phyloP scores from a whole-genome alignment of 805 yeast genomes.

The Huiozyma sinensis region DNA sequence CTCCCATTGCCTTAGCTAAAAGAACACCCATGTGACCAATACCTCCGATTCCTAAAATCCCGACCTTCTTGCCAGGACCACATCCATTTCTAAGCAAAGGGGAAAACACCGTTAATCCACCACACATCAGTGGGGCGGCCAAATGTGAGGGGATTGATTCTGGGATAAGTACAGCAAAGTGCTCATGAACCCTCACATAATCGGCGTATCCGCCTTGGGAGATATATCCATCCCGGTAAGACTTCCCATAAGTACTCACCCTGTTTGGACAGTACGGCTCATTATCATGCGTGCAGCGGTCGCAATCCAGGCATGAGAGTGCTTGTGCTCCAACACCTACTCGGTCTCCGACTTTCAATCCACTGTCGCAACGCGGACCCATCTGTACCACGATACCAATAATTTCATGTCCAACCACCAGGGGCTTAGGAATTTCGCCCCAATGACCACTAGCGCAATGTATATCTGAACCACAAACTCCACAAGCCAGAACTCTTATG shows the following conservation, averaged over 20 bases:
- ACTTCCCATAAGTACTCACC: slow-evolving; percentile 37
- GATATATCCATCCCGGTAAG: slow-evolving; percentile 38
- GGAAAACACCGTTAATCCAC: slow-evolving; percentile 63
- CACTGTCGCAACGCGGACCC: slow-evolving; percentile 41
- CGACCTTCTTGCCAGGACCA: slow-evolving; percentile 41
- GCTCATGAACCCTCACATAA: slow-evolving; percentile 52
- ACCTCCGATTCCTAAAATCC: slow-evolving; percentile 48
- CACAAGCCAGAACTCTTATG: slow-evolving; percentile 49
- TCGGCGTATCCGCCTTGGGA: slow-evolving; percentile 65
- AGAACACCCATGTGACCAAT: slow-evolving; percentile 46
- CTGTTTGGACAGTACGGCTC: slow-evolving; percentile 45
- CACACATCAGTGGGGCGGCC: slow-evolving; percentile 70
- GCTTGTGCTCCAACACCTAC: slow-evolving; percentile 75
- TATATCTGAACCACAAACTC: slow-evolving; percentile 55
- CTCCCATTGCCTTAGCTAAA: slow-evolving; percentile 51
- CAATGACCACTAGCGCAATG: slow-evolving; percentile 18
- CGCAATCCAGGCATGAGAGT: slow-evolving; percentile 52
- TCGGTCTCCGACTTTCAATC: slow-evolving; percentile 54
- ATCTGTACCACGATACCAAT: slow-evolving; percentile 49
- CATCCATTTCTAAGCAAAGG: slow-evolving; percentile 47
- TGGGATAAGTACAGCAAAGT: slow-evolving; percentile 56
- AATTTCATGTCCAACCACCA: slow-evolving; percentile 58
- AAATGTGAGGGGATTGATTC: slow-evolving; percentile 37
- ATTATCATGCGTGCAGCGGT: slow-evolving; percentile 43
- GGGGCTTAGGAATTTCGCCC: slow-evolving; percentile 18